These are phyloP conservation scores for Trichoderma sp. DNA, from an alignment of 2,329 filamentous ascomycete species.

Conservation along the genomic window DNA sequence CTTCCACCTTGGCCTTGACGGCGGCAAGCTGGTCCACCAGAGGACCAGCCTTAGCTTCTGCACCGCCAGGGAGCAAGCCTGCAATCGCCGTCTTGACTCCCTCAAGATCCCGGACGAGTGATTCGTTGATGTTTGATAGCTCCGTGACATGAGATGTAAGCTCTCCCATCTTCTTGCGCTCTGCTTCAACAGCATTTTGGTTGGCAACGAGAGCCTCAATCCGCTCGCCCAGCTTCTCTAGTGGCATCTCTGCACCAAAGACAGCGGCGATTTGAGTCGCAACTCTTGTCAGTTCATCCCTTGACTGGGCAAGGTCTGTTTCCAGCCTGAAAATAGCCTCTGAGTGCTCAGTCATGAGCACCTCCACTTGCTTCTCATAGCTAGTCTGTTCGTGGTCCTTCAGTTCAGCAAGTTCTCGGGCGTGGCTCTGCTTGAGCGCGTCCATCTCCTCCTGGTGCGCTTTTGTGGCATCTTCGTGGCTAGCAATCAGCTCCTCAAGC, in stretches of 20 bases:
- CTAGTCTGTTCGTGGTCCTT: conserved; percentile 50
- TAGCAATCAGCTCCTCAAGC: conserved; percentile 57
- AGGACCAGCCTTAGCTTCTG: conserved; percentile 40
- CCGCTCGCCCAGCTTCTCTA: conserved; percentile 64
- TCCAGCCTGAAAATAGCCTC: conserved; percentile 56
- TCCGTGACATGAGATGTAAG: conserved; percentile 55
- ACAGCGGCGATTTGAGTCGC: conserved; percentile 61
- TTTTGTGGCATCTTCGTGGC: conserved; percentile 58
- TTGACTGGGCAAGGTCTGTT: conserved; percentile 61
- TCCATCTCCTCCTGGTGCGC: conserved; percentile 51
- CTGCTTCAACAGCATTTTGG: conserved; percentile 57
- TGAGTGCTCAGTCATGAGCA: conserved; percentile 60
- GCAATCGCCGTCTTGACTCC: conserved; percentile 53
- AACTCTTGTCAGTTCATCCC: conserved; percentile 62
- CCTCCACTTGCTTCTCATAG: conserved; percentile 55
- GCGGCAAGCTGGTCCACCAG: conserved; percentile 56
- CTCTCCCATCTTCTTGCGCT: conserved; percentile 57
- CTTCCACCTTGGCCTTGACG: conserved; percentile 63
- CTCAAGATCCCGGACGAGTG: conserved; percentile 61
- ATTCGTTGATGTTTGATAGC: conserved; percentile 56
- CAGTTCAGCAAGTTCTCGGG: conserved; percentile 49
- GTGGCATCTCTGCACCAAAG: conserved; percentile 60
- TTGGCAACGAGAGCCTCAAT: conserved; percentile 56
- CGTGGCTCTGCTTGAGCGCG: conserved; percentile 49
- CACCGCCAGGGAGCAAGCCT: conserved; percentile 47